Evolutionary conservation across 192 early-diverging fungal species (phyloP), one percentile per base, ranked within the genome.

Genomic region (Coemansia erecta): DNA sequence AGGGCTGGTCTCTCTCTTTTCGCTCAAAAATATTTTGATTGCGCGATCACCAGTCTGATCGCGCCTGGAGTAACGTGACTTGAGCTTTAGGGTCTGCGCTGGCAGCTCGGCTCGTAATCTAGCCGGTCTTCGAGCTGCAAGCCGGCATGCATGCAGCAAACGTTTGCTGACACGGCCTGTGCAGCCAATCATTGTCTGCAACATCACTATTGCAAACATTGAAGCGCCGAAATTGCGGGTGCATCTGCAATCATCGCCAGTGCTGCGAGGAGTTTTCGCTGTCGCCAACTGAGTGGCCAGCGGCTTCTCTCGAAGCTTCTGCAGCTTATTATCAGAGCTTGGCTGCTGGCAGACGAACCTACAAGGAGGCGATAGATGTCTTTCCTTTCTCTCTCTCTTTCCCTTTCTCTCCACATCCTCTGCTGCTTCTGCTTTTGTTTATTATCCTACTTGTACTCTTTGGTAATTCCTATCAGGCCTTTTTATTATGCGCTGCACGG

Each of bases 401-500:
- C 48, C 14, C 48, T 50, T 31, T 31, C 13, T 28, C 33, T 54
- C 1, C 8, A 9, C 35, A 37, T 26, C 22, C 18, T 40, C 37
- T 19, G 35, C 21, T 43, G 8, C 13, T 56, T 64, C 39, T 56
- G 12, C 43, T 31, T 45, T 23, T 49, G 40, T 42, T 54, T 46
- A 51, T 54, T 40, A 12, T 9, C 37, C 9, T 19, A 2, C 19
- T 42, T 39, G 31, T 58, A 57, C 47, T 53, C 39, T 47, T 46
- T 53, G 19, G 22, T 57, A 22, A 13, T 23, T 26, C 24, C 6
- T 37, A 37, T 1, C 35, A 37, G 35, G 9, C 10, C 44, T 17
- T 46, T 46, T 46, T 43, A 61, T 45, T 49, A 81, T 81, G 78
- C 72, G 72, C 35, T 74, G 61, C 60, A 63, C 72, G n/a, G 19